Evolutionary conservation across 495 filamentous ascomycete species (phyloP).

Genomic region (Thermothielavioides terrestris): DNA sequence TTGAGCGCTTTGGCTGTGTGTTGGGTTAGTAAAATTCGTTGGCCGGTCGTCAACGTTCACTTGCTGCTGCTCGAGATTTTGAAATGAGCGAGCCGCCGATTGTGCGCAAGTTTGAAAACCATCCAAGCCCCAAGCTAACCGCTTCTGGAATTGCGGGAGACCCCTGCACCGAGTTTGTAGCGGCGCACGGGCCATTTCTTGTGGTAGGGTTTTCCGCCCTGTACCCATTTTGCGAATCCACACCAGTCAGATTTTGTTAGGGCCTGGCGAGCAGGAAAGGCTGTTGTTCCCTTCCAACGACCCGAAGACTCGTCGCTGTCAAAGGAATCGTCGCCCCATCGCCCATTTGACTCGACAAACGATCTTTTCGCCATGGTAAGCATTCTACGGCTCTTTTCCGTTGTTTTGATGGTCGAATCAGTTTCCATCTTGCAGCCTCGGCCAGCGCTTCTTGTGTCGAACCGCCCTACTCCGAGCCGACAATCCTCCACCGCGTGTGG

Average conservation of each 20-base stretch:
- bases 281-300: slow-evolving; percentile 18
- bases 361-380: slow-evolving; percentile 27
- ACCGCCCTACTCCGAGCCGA: background rate
- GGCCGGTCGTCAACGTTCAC: slow-evolving; percentile 27
- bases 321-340: slow-evolving; percentile 25
- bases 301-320: slow-evolving; percentile 24
- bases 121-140: slow-evolving; percentile 32
- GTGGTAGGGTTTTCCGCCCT: slow-evolving; percentile 32
- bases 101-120: slow-evolving; percentile 30
- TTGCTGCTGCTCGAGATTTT: slow-evolving; percentile 31
- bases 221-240: slow-evolving; percentile 27
- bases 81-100: slow-evolving; percentile 24
- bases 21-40: slow-evolving; percentile 31
- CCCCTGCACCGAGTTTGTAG: slow-evolving; percentile 4
- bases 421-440: background rate
- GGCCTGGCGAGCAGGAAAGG: slow-evolving; percentile 21
- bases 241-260: slow-evolving; percentile 28
- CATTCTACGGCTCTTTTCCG: background rate
- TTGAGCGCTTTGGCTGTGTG: slow-evolving; percentile 40
- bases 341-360: slow-evolving; percentile 26
- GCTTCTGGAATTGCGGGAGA: slow-evolving; percentile 17
- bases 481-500: slow-evolving; percentile 6
- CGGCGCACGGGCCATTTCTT: slow-evolving; percentile 17
- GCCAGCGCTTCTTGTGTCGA: background rate
- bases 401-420: background rate